Evolutionary conservation across 768 basidiomycete species (phyloP).

Genomic region (Clavulina sp.): DNA sequence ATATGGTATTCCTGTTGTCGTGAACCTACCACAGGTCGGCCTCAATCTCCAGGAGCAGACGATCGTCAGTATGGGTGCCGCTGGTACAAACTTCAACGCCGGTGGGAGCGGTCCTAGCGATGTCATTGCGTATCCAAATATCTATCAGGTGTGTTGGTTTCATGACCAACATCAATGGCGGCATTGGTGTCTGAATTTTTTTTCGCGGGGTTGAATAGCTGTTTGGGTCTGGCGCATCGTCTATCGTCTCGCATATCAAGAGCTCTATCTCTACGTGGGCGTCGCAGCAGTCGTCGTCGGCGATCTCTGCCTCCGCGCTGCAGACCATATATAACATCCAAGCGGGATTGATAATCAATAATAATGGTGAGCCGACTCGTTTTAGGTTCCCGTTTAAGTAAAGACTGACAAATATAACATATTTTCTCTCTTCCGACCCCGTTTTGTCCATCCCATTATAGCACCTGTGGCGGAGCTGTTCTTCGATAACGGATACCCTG

Average conservation of each 20-base stretch:
- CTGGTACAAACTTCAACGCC: not conserved
- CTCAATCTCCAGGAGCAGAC: conserved; percentile 10
- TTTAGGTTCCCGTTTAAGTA: not conserved
- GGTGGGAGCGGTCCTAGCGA: conserved; percentile 29
- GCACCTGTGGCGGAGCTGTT: conserved; percentile 10
- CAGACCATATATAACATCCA: conserved; percentile 29
- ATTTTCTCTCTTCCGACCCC: too few species aligned
- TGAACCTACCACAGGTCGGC: conserved; percentile 9
- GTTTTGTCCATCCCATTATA: too few species aligned
- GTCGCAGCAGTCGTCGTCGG: conserved; percentile 25
- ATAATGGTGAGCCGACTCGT: not conserved
- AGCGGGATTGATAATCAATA: conserved; percentile 29
- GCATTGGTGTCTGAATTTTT: not conserved
- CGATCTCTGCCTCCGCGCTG: conserved; percentile 25
- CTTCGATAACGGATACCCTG: conserved; percentile 29
- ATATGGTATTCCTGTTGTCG: conserved; percentile 2
- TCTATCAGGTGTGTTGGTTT: conserved; percentile 27
- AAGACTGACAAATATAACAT: too few species aligned
- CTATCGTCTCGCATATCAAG: conserved; percentile 20
- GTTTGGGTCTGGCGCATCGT: not conserved
- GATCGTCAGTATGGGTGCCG: not conserved
- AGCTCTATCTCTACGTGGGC: conserved; percentile 28
- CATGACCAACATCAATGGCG: conserved; percentile 11
- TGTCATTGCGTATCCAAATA: conserved; percentile 33
- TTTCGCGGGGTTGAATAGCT: not conserved